Evolutionary conservation across 768 basidiomycete genomes (phyloP).

Genomic region (Tricholomella constricta): DNA sequence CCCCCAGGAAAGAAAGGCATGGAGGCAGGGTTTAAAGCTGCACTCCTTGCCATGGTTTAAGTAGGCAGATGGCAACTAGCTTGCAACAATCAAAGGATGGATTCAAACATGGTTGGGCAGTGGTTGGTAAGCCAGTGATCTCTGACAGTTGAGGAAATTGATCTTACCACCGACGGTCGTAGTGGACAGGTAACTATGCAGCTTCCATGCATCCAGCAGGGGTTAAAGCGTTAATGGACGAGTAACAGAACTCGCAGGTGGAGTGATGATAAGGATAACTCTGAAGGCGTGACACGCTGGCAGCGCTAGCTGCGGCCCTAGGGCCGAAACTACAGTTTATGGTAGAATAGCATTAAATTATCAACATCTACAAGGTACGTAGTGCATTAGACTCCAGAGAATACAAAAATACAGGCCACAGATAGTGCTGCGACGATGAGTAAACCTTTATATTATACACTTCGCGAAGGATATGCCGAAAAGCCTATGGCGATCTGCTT

Average conservation of each 20-base stretch:
- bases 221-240: conserved; percentile 6
- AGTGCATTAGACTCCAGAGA: background rate
- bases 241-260: background rate
- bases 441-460: conserved; percentile 7
- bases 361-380: background rate
- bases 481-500: conserved; percentile 7
- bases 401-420: background rate
- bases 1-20: conserved; percentile 84
- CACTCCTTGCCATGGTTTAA: conserved; percentile 70
- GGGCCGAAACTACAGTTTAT: too few species aligned
- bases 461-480: conserved; percentile 16
- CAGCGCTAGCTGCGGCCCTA: too few species aligned
- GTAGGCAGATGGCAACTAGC: conserved; percentile 35
- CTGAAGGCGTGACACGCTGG: conserved; percentile 14
- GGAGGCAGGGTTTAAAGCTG: conserved; percentile 78
- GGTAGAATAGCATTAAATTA: background rate
- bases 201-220: conserved; percentile 44
- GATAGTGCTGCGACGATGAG: too few species aligned
- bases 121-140: conserved; percentile 34
- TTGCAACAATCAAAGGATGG: conserved; percentile 40
- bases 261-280: too few species aligned
- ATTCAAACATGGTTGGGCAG: conserved; percentile 19
- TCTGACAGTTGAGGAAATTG: conserved; percentile 19
- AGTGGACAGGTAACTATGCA: conserved; percentile 31
- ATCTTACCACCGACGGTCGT: conserved; percentile 31